Evolutionary conservation across 495 filamentous ascomycete species (phyloP).

Genomic region (Aspergillus avenaceus): DNA sequence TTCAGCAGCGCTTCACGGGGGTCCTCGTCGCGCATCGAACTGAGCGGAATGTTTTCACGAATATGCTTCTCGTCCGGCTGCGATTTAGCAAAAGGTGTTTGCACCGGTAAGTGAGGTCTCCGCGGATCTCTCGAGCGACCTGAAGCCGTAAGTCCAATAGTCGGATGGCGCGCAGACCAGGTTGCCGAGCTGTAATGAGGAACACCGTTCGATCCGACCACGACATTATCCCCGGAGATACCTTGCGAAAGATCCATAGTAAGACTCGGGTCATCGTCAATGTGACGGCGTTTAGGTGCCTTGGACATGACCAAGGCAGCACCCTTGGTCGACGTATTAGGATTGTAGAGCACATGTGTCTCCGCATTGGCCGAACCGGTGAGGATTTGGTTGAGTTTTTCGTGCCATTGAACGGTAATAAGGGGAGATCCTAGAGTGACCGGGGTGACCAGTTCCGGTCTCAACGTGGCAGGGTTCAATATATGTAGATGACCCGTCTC

Average conservation of each 20-base stretch:
- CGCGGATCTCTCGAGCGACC: constrained; percentile 75
- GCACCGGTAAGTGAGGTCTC: constrained; percentile 73
- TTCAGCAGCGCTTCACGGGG: constrained; percentile 89
- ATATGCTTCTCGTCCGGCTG: constrained; percentile 90
- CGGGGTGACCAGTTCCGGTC: constrained; percentile 75
- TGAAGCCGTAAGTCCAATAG: constrained; percentile 70
- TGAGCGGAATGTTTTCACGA: constrained; percentile 79
- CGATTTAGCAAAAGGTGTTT: constrained; percentile 87
- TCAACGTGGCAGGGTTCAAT: constrained; percentile 84
- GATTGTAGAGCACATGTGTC: constrained; percentile 87
- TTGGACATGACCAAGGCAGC: constrained; percentile 88
- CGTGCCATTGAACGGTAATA: constrained; percentile 84
- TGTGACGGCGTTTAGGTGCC: constrained; percentile 87
- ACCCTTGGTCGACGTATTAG: constrained; percentile 71
- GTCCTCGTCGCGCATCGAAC: constrained; percentile 95
- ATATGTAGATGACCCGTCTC: constrained; percentile 84
- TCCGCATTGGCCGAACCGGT: constrained; percentile 88
- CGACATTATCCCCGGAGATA: constrained; percentile 76
- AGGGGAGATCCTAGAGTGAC: constrained; percentile 79
- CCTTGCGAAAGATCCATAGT: constrained; percentile 78
- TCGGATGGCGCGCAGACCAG: constrained; percentile 64
- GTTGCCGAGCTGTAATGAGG: constrained; percentile 44
- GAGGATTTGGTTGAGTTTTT: constrained; percentile 92
- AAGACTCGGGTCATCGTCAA: constrained; percentile 84
- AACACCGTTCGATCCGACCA: constrained; percentile 51